Base-by-base conservation (phyloP, 2,329 filamentous ascomycete genomes). In the Neopestalotiopsis clavispora region DNA sequence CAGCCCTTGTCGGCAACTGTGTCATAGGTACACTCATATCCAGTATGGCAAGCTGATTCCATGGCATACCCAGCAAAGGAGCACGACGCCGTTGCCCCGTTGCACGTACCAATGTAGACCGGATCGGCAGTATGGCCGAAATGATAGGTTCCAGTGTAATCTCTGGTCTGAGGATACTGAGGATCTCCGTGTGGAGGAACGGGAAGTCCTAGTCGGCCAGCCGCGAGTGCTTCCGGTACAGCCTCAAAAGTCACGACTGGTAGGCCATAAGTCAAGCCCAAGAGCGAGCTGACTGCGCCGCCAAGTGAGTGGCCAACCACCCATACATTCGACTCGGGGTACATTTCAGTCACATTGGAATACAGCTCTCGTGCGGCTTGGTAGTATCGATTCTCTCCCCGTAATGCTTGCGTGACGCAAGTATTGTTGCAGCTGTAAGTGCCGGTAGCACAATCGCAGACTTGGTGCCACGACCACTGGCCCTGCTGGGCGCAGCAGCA, bases 91-190 rank as follows among this genome's bases (percentile, higher is more conserved):
- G 93, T 94, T 2, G 93, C 94, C 40, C 93, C 93, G 75, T 97
- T 98, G 81, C 96, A 98, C 0, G 91, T 93, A 40, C 96, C 96
- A 83, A 98, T 95, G 76, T 92, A 99, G 42, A 99, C 91, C 0
- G 96, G 96, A 79, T 99, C 96, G 0, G 96, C 96, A 0, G 94
- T 98, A 76, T 98, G 95, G 4, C 96, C 96, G 78, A 98, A 95
- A 79, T 99, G 96, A 77, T 90, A 97, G 0, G 92, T 86, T 13
- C 94, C 95, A 0, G 94, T 97, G 75, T 90, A 87, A 69, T 89
- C 82, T 57, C 94, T 86, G 49, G 88, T 86, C 75, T 97, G 94
- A 38, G 94, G 91, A 40, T 88, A 85, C 57, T 87, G 85, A 30
- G 94, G 87, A 75, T 95, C 87, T 60, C 91, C 86, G 30, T 93